A percentile compares a stretch with the other conserved stretches of the same genome.
These are phyloP conservation scores for Xylaria sp. DNA, from an alignment of 2,329 filamentous ascomycete genomes.

Conservation along the genomic window DNA sequence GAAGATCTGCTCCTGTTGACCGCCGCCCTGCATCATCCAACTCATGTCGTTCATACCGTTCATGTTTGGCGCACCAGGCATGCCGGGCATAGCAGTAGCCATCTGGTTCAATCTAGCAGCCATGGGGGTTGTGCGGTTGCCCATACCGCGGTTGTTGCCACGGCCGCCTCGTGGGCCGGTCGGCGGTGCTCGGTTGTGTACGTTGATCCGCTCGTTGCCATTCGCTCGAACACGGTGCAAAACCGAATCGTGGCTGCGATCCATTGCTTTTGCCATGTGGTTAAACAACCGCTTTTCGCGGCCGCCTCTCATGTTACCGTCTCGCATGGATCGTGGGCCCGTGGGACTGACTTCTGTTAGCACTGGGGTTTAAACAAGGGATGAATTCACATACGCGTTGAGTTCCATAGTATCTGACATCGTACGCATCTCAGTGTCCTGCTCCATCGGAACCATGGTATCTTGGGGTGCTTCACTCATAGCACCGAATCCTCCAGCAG, in stretches of 20 bases:
- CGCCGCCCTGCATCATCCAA: constrained; percentile 46
- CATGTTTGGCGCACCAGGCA: constrained; percentile 36
- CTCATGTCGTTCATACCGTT: constrained; percentile 40
- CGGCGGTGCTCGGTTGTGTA: constrained; percentile 64
- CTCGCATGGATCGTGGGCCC: constrained; percentile 90
- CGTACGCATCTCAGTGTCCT: constrained; percentile 71
- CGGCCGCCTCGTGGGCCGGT: constrained; percentile 62
- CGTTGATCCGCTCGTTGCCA: constrained; percentile 75
- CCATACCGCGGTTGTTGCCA: constrained; percentile 46
- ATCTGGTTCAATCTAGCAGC: constrained; percentile 41
- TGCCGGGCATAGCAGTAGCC: constrained; percentile 36
- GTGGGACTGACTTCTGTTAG: constrained; percentile 66
- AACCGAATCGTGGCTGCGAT: constrained; percentile 66
- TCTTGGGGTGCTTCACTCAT: constrained; percentile 24
- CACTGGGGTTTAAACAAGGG: constrained; percentile 10
- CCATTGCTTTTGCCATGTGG: constrained; percentile 77
- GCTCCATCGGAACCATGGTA: constrained; percentile 36
- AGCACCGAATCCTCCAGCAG: constrained; percentile 29
- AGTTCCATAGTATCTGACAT: constrained; percentile 42
- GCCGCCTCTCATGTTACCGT: constrained; percentile 43
- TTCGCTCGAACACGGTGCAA: constrained; percentile 74
- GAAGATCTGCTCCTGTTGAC: constrained; percentile 70
- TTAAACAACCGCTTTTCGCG: constrained; percentile 80
- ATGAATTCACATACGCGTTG: constrained; percentile 50
- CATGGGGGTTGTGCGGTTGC: constrained; percentile 46